Base-by-base conservation (phyloP, 331 rosid species). In the Erythrophleum ivorense region DNA sequence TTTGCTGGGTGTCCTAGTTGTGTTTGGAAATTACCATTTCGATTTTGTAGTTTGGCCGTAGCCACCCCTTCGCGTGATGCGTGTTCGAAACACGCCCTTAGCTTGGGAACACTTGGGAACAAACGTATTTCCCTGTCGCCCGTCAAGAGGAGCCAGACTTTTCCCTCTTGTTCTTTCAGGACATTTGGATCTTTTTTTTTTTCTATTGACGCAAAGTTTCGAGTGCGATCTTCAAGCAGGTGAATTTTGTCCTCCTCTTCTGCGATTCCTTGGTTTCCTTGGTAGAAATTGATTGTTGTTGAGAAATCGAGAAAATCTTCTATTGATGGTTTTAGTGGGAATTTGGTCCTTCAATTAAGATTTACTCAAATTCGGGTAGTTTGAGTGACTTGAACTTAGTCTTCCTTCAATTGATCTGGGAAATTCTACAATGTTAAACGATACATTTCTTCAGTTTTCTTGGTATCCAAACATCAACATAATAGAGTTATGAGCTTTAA, bases 1-100 rank as follows among this genome's bases (percentile, higher is more conserved):
- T 80, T 81, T 81, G 79, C 87, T 70, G 52, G 8, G 11, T 46
- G 77, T 38, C 24, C 2, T 54, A 24, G 12, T 33, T 14, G 12
- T 67, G 82, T 80, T 84, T 76, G 81, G 82, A 71, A 46, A 31
- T 9, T 40, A 69, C 48, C 54, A 41, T 49, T 57, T 46, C 48
- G 10, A 48, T 12, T 40, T 13, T 24, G 18, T 3, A 54, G 66
- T 43, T 77, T 66, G 38, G 52, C 70, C 71, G 3, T 50, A 19
- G 11, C 29, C 0, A 10, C 24, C 9, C 3, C 4, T 34, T 12
- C 52, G 0, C 54, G 24, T 46, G 46, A 10, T 5, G 31, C 46
- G 7, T 34, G 19, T 29, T 57, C 52, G 77, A 84, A 84, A 84
- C 73, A 76, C 65, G 66, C 5, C 82, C 82, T 48, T 77, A 65